Evolutionary conservation across 192 early-diverging fungal genomes (phyloP), one percentile per base, ranked within the genome.

Genomic region (Diversispora epigaea): DNA sequence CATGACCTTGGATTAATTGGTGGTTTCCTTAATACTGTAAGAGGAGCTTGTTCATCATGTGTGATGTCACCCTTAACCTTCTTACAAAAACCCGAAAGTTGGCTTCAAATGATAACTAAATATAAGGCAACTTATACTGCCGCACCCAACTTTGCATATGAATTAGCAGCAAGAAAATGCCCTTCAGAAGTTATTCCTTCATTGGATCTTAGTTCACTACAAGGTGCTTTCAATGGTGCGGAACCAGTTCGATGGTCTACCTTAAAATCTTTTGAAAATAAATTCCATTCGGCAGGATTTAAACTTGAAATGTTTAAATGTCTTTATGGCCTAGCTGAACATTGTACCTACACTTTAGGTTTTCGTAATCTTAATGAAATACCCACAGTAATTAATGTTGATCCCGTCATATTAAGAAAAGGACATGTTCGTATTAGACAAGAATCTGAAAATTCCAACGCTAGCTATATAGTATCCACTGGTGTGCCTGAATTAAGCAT

Each of bases 171-270:
- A 9, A 4, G 70, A 25, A 72, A 72, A 43, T 72, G 52, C 43
- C 17, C n/a, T n/a, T n/a, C 10, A 1, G 15, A 46, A 40, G 44
- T 1, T 0, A 32, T 69, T 3, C 12, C 6, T 22, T 43, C 25
- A 2, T 8, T 72, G 3, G 22, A 72, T 21, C 22, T 72, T 6
- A 60, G 40, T 60, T 57, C 54, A 44, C 41, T 72, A n/a, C 39
- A 39, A 9, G 70, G 70, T 58, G 70, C 70, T 44, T 72, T 72
- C 43, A 72, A 72, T 58, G 70, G 70, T 44, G 70, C 70, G 1
- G 70, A 72, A 72, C 70, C 70, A 4, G 70, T 72, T 15, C 39
- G 70, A 10, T 72, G 70, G 70, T 58, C 70, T 40, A 72, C 70
- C 6, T 40, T 72, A 7, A 40, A 58, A 43, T 45, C 54, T 6